Conservation (phyloP, 169 alveolate genomes). For the Plasmodium gonderi region DNA sequence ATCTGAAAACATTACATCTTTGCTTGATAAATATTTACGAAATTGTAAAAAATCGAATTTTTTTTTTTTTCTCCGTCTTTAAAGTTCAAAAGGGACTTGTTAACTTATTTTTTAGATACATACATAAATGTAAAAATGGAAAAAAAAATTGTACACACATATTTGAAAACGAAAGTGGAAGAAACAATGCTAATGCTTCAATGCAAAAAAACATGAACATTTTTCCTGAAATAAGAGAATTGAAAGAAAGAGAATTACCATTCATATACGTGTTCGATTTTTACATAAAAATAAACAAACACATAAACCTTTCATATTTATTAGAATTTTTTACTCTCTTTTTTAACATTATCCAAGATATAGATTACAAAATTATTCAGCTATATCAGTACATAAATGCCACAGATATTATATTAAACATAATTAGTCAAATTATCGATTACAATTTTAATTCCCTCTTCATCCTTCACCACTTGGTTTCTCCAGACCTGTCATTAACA, state of each 20-base stretch:
- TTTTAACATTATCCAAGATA: slow-evolving; percentile 28
- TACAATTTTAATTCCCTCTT: slow-evolving; percentile 61
- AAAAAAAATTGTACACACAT: neutral
- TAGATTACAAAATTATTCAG: slow-evolving; percentile 49
- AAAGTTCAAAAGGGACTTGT: slow-evolving; percentile 33
- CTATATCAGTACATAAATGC: slow-evolving; percentile 41
- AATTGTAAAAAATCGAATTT: slow-evolving; percentile 46
- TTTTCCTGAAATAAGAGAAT: neutral
- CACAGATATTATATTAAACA: slow-evolving; percentile 39
- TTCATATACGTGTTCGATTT: slow-evolving; percentile 36
- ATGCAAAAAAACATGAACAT: neutral
- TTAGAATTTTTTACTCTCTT: slow-evolving; percentile 34
- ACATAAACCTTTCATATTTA: slow-evolving; percentile 22
- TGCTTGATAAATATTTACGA: slow-evolving; percentile 54
- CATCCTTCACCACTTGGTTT: slow-evolving; percentile 11
- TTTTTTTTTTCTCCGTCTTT: slow-evolving; percentile 58
- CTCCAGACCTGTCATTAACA: neutral
- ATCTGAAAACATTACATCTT: slow-evolving; percentile 37
- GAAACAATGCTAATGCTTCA: neutral
- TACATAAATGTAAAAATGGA: slow-evolving; percentile 22
- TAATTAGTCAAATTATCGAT: slow-evolving; percentile 18
- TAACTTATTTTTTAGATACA: slow-evolving; percentile 50
- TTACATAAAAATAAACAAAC: slow-evolving; percentile 9
- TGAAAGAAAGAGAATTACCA: neutral
- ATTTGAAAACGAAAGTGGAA: neutral